These are phyloP conservation scores for Amyloporia xantha DNA, from an alignment of 768 basidiomycete genomes.

Conservation along the genomic window DNA sequence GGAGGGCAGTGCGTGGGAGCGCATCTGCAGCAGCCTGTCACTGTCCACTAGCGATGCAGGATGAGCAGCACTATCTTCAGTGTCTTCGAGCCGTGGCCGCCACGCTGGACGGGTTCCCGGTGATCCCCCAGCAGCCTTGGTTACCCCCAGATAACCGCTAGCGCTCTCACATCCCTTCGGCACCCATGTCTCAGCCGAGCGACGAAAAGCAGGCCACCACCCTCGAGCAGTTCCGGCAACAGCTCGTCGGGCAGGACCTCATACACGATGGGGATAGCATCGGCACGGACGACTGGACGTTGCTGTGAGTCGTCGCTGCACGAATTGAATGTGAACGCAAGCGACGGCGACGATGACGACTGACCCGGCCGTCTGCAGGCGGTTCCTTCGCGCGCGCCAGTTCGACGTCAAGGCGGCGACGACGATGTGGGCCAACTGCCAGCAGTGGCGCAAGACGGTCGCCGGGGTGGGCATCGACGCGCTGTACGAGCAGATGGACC, in stretches of 20 bases:
- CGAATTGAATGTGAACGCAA: too few relatives aligned
- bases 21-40: too few relatives aligned
- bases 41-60: too few relatives aligned
- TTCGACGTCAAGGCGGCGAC: constrained; percentile 53
- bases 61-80: too few relatives aligned
- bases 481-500: constrained; percentile 53
- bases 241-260: constrained; percentile 45
- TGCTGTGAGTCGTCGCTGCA: constrained; percentile 53
- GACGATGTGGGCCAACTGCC: constrained; percentile 59
- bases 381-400: constrained; percentile 71
- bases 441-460: constrained; percentile 61
- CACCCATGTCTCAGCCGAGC: constrained; percentile 15
- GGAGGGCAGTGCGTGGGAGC: neutral
- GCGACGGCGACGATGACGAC: neutral
- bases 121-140: neutral
- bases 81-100: neutral
- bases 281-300: constrained; percentile 51
- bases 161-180: neutral
- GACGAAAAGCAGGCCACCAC: constrained; percentile 27
- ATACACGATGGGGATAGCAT: constrained; percentile 47
- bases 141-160: neutral
- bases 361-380: constrained; percentile 36
- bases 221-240: constrained; percentile 43
- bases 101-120: neutral
- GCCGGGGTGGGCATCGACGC: constrained; percentile 61